These are phyloP conservation scores for Solanum clarkiae DNA, from an alignment of 257 asterid species.

Conservation along the genomic window DNA sequence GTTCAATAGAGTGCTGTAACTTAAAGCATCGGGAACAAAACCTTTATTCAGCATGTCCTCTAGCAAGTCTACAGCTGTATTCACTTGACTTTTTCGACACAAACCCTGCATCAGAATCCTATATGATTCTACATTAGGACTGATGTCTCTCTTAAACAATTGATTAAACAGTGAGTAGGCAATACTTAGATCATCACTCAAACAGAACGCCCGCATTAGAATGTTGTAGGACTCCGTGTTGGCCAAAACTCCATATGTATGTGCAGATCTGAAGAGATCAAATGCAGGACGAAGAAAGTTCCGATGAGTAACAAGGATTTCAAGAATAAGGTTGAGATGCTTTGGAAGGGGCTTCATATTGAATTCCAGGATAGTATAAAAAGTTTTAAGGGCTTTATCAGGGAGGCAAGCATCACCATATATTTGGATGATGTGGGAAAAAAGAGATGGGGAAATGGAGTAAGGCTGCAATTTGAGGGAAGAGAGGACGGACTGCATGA, in stretches of 20 bases:
- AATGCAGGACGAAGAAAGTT: conserved; percentile 59
- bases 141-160: conserved; percentile 67
- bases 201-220: conserved; percentile 70
- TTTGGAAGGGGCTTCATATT: conserved; percentile 53
- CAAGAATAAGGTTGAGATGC: conserved; percentile 70
- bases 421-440: conserved; percentile 60
- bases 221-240: conserved; percentile 70
- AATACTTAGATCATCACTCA: conserved; percentile 58
- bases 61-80: conserved; percentile 65
- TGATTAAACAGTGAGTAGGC: conserved; percentile 61
- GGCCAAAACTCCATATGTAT: conserved; percentile 45
- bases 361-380: conserved; percentile 71
- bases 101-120: conserved; percentile 77
- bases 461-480: conserved; percentile 41
- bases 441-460: conserved; percentile 54
- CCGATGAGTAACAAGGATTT: conserved; percentile 42
- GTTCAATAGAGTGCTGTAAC: conserved; percentile 70
- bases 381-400: conserved; percentile 61
- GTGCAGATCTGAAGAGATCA: conserved; percentile 69
- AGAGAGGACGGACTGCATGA: conserved; percentile 46
- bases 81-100: conserved; percentile 92
- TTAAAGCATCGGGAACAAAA: conserved; percentile 64
- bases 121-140: conserved; percentile 73
- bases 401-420: conserved; percentile 70
- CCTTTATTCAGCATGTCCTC: conserved; percentile 98